Percentiles rank a stretch among this genome's conserved stretches.
phyloP scores from a whole-genome alignment of 1,284 basidiomycete genomes.

The Melampsora allii-populina region DNA sequence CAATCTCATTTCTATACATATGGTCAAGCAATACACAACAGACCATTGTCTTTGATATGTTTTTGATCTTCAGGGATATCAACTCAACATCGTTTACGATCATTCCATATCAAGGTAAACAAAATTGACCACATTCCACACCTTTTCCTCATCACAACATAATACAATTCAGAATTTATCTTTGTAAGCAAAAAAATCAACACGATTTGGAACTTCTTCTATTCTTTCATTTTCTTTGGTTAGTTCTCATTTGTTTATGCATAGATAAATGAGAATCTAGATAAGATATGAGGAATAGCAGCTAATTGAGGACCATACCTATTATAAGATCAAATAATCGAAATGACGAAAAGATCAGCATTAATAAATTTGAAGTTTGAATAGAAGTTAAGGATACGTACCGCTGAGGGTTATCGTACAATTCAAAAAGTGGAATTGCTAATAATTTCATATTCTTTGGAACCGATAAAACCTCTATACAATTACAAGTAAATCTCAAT shows the following conservation, averaged over 20 bases:
- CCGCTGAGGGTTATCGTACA: conserved; percentile 88
- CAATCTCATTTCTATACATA: too few species aligned
- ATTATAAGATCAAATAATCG: conserved; percentile 28
- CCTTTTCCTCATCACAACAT: background rate
- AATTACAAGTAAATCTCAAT: background rate
- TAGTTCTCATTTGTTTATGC: conserved; percentile 30
- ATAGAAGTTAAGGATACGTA: conserved; percentile 3
- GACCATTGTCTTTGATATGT: too few species aligned
- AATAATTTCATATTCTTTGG: conserved; percentile 95
- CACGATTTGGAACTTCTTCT: background rate
- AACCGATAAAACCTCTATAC: conserved; percentile 85
- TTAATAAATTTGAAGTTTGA: background rate
- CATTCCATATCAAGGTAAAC: too few species aligned
- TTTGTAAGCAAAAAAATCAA: background rate
- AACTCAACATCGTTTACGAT: too few species aligned
- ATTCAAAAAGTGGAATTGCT: conserved; percentile 89
- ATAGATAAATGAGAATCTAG: conserved; percentile 62
- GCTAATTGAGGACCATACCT: conserved; percentile 87
- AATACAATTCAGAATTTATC: background rate
- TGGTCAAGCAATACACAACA: too few species aligned
- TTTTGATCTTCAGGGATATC: too few species aligned
- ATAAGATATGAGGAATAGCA: conserved; percentile 88
- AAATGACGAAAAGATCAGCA: background rate
- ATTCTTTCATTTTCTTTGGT: background rate
- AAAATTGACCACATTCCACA: too few species aligned